Conservation (phyloP, 108 stramenopile species). For the Conticribra weissflogii region DNA sequence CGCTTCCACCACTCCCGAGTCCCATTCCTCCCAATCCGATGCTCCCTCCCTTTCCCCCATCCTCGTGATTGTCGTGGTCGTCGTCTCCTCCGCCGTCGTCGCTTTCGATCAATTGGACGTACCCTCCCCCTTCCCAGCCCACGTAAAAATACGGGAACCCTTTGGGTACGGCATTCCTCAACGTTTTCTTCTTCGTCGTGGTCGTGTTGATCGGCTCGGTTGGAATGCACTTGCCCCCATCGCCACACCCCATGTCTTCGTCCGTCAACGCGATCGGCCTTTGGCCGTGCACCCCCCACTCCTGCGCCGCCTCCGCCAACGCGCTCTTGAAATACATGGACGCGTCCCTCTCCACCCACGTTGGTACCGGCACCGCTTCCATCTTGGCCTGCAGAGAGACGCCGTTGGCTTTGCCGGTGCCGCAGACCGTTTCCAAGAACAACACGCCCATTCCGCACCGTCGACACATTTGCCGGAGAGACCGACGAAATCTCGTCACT, state of each 20-base stretch:
- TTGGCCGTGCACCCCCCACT: slow-evolving; percentile 83
- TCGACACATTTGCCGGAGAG: slow-evolving; percentile 63
- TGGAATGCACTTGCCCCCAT: no score
- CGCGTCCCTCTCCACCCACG: slow-evolving; percentile 57
- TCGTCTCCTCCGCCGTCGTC: slow-evolving; percentile 28
- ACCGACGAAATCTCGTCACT: slow-evolving; percentile 58
- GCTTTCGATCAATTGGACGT: slow-evolving; percentile 73
- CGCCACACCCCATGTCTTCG: neutral
- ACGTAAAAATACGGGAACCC: slow-evolving; percentile 79
- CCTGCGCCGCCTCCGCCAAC: slow-evolving; percentile 73
- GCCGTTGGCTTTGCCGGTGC: slow-evolving; percentile 27
- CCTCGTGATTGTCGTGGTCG: slow-evolving; percentile 10
- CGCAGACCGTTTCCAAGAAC: slow-evolving; percentile 71
- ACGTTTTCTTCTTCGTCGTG: slow-evolving; percentile 50
- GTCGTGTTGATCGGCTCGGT: no score
- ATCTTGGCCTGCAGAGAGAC: slow-evolving; percentile 70
- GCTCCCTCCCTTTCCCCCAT: slow-evolving; percentile 15
- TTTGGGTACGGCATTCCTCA: slow-evolving; percentile 67
- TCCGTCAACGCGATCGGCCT: slow-evolving; percentile 45
- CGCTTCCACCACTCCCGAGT: slow-evolving; percentile 4
- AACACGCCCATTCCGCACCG: slow-evolving; percentile 56
- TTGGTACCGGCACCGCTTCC: slow-evolving; percentile 71
- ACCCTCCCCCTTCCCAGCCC: slow-evolving; percentile 69
- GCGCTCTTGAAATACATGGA: slow-evolving; percentile 73
- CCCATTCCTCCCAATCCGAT: no score